phyloP scores from a whole-genome alignment of 495 filamentous ascomycete species.

The Annulohypoxylon moriforme region DNA sequence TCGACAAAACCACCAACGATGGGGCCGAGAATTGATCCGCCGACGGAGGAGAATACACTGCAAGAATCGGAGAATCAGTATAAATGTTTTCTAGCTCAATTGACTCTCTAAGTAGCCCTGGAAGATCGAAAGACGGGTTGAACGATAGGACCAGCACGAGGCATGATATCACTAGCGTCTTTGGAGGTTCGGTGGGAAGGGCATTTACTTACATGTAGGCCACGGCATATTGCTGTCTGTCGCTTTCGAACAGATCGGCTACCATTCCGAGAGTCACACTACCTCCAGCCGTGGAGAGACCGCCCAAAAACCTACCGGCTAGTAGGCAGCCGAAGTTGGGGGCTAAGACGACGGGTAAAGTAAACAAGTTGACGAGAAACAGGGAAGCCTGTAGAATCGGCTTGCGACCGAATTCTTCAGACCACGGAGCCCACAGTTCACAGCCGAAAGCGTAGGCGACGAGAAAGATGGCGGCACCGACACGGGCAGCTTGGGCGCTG shows the following conservation, averaged over 20 bases:
- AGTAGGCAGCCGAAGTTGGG: slow-evolving; percentile 75
- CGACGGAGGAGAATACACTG: slow-evolving; percentile 80
- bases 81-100: not conserved
- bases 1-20: slow-evolving; percentile 83
- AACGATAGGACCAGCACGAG: not conserved
- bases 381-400: slow-evolving; percentile 76
- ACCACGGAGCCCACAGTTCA: slow-evolving; percentile 87
- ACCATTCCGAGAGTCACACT: slow-evolving; percentile 87
- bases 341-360: slow-evolving; percentile 76
- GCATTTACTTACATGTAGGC: slow-evolving; percentile 62
- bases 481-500: slow-evolving; percentile 70
- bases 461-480: slow-evolving; percentile 77
- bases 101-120: not conserved
- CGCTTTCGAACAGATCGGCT: slow-evolving; percentile 80
- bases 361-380: slow-evolving; percentile 78
- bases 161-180: not conserved
- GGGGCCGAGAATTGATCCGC: slow-evolving; percentile 79
- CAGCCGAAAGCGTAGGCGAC: slow-evolving; percentile 82
- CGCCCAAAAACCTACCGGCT: slow-evolving; percentile 73
- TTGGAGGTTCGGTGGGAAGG: not conserved
- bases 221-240: slow-evolving; percentile 78
- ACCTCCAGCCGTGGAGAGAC: slow-evolving; percentile 78
- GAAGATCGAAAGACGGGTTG: not conserved
- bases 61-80: not conserved
- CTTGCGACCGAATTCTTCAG: slow-evolving; percentile 81